phyloP scores from a whole-genome alignment of 306 rosid genomes.

The Abrus pulchellus region DNA sequence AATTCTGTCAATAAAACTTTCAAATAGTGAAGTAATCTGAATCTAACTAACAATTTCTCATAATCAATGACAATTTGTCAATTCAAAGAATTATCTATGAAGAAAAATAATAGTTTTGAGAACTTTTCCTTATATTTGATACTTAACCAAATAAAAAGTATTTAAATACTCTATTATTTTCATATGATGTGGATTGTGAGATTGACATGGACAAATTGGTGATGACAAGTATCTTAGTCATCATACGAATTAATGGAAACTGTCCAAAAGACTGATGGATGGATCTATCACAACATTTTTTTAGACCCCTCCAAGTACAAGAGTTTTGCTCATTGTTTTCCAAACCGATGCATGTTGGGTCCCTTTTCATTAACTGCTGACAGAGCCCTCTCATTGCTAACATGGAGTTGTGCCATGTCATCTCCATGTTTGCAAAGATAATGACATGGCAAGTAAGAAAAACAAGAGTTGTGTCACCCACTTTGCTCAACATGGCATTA shows the following conservation, averaged over 20 bases:
- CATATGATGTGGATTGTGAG: background rate
- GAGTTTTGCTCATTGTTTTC: conserved; percentile 10
- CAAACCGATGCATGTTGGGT: background rate
- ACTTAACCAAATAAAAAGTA: background rate
- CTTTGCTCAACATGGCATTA: conserved; percentile 34
- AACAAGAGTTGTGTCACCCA: background rate
- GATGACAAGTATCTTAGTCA: conserved; percentile 14
- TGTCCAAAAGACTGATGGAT: background rate
- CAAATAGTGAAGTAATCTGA: background rate
- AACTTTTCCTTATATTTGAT: background rate
- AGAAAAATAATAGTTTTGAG: conserved; percentile 4
- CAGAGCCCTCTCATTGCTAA: conserved; percentile 2
- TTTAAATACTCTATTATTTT: background rate
- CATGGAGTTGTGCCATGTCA: conserved; percentile 7
- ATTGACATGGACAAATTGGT: conserved; percentile 13
- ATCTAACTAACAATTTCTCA: conserved; percentile 22
- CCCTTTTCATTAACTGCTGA: conserved; percentile 15
- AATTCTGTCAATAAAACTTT: background rate
- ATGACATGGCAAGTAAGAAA: conserved; percentile 8
- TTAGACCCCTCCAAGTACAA: conserved; percentile 5
- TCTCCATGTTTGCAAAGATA: conserved; percentile 11
- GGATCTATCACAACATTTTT: background rate
- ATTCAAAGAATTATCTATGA: background rate
- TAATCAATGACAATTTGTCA: conserved; percentile 26
- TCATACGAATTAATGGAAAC: background rate